Base-by-base conservation (phyloP, 1,139 yeast species). In the Wickerhamiella pararugosa region DNA sequence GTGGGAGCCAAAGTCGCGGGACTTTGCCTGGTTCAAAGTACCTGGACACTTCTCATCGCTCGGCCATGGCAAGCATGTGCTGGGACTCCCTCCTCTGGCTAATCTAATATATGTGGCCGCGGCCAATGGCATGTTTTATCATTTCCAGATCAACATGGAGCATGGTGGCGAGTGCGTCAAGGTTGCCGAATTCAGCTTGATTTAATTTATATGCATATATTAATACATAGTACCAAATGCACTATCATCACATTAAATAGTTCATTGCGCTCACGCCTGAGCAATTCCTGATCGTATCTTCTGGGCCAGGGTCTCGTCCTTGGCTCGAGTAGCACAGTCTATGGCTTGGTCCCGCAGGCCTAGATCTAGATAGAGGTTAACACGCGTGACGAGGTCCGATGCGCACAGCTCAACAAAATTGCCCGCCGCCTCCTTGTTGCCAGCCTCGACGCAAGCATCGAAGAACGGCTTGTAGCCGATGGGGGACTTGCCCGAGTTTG, bases 111-210 rank as follows among this genome's bases (percentile, higher is more conserved):
- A 77, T 52, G 95, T 87, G 15, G 80, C 86, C 5, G 83, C 95
- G 0, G 75, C 92, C 0, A 94, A 83, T 47, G 98, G 98, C 0
- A 71, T 72, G 49, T 80, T 82, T 53, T 84, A 81, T 58, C 86
- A 79, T 44, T 90, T 83, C 59, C 84, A 86, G 0, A 66, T 90
- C 45, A 94, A 87, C 55, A 79, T 92, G 0, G 93, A 79, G 48
- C 64, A 90, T 44, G 97, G 97, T 2, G 97, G 97, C 5, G 97
- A 90, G 56, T 87, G 98, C 61, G 76, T 80, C 34, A 63, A 84
- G 44, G 64, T 83, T 41, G 75, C 77, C 48, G 94, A 82, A 56
- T 77, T 75, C 56, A 15, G 21, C 21, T 15, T 15, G 21, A 15
- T 15, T 15, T 15, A 15, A 15, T 15, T 15, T 15, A 15, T 15